Evolutionary conservation across 768 basidiomycete genomes (phyloP), one percentile per base, ranked within the genome.

Genomic region (Gyrodon lividus): DNA sequence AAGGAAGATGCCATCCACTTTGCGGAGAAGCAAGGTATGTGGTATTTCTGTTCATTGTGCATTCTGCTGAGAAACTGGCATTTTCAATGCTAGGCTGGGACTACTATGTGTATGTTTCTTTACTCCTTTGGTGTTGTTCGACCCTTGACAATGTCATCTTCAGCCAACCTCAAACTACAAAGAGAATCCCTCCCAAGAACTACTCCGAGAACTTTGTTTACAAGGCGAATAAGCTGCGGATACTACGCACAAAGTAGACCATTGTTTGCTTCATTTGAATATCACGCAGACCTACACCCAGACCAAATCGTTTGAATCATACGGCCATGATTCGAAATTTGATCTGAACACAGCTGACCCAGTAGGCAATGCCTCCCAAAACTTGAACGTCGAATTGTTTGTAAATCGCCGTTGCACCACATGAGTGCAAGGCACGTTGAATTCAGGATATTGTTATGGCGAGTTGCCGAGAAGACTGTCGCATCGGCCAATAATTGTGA

Each of bases 1-100:
- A 90, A 89, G 71, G 91, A 92, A 65, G 92, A 92, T 62, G 96
- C 96, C 30, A 77, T 96, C 46, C 89, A 92, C 63, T 98, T 98
- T 66, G 89, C 93, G 20, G 95, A 97, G 78, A 97, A 94, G 74
- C 96, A 98, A 78, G 96, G 93, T 86, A 59, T 40, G 74, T 54
- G 17, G 20, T 12, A 19, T 56, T 51, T 35, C 28, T 33, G 16
- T 19, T 47, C 16, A 9, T 24, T 9, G 20, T 54, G 50, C 24
- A 37, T 19, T 38, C 12, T 22, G 43, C 31, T 58, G 13, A 52
- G 17, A 42, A 8, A 26, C 40, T 24, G 28, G 23, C 37, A 38
- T 16, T 46, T 39, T 40, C 22, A 41, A 49, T 19, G n/a, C 10
- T 60, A 92, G 90, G 91, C 35, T 97, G 94, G 95, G 87, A 93